Conservation (phyloP, 805 yeast species). For the Candida schatavii region DNA sequence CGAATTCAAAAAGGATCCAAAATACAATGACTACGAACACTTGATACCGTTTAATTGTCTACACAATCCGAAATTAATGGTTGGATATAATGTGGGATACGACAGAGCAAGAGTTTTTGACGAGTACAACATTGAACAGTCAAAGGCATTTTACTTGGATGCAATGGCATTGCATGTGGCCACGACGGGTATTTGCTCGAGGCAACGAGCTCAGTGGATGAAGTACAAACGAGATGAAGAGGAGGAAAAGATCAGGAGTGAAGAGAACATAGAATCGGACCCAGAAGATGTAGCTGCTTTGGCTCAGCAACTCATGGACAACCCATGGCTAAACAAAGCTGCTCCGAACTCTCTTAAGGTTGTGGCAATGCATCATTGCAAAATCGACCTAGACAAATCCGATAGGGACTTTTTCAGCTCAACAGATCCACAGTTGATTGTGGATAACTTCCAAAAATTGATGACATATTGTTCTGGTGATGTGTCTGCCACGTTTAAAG, state of each 20-base stretch:
- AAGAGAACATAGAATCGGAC: constrained; percentile 13
- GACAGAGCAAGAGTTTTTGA: constrained; percentile 86
- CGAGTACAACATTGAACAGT: constrained; percentile 66
- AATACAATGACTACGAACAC: constrained; percentile 47
- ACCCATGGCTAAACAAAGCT: constrained; percentile 84
- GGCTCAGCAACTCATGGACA: constrained; percentile 42
- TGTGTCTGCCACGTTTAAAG: constrained; percentile 70
- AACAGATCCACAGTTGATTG: constrained; percentile 50
- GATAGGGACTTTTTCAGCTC: constrained; percentile 63
- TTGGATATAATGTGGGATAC: constrained; percentile 90
- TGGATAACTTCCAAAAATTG: constrained; percentile 55
- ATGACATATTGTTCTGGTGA: constrained; percentile 85
- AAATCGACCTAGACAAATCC: constrained; percentile 61
- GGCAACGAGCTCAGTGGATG: constrained; percentile 79
- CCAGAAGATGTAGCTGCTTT: constrained; percentile 18
- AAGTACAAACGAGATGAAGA: constrained; percentile 46
- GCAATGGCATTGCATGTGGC: constrained; percentile 94
- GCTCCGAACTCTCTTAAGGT: constrained; percentile 76
- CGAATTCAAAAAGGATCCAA: constrained; percentile 41
- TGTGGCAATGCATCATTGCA: constrained; percentile 78
- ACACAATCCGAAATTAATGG: constrained; percentile 51
- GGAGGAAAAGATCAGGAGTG: constrained; percentile 11
- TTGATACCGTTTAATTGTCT: constrained; percentile 70
- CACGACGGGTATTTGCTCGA: constrained; percentile 85
- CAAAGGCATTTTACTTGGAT: constrained; percentile 80